phyloP scores from a whole-genome alignment of 805 yeast species.

The Diddensiella santjacobensis region DNA sequence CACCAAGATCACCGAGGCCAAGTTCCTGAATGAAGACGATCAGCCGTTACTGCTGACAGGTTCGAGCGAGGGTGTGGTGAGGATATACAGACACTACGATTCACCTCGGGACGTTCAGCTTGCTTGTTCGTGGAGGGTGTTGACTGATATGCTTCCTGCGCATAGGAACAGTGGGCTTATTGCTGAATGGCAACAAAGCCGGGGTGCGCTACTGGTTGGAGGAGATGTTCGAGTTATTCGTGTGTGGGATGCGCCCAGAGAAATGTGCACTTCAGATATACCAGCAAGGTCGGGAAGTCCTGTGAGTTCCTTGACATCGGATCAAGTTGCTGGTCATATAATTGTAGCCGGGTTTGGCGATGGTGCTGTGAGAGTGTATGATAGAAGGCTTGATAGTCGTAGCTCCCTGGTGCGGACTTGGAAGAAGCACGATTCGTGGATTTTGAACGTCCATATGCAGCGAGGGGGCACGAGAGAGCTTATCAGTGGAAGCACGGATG shows the following conservation, averaged over 20 bases:
- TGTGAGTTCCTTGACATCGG: conserved; percentile 87
- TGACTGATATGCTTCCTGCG: conserved; percentile 77
- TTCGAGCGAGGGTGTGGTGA: conserved; percentile 90
- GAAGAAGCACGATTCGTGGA: conserved; percentile 55
- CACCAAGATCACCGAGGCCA: conserved; percentile 80
- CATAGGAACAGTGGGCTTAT: conserved; percentile 79
- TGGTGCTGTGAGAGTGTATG: conserved; percentile 84
- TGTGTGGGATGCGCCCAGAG: conserved; percentile 96
- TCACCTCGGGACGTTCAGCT: conserved; percentile 52
- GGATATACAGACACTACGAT: conserved; percentile 75
- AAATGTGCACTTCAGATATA: conserved; percentile 76
- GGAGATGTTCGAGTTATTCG: conserved; percentile 92
- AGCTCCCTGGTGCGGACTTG: conserved; percentile 84
- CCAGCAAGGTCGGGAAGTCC: conserved; percentile 89
- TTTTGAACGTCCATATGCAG: conserved; percentile 86
- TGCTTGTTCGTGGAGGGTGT: conserved; percentile 88
- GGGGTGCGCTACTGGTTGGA: conserved; percentile 86
- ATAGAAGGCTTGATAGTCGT: conserved; percentile 77
- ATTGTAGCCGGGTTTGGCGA: conserved; percentile 92
- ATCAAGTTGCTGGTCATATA: conserved; percentile 89
- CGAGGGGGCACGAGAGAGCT: conserved; percentile 93
- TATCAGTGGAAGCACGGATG: conserved; percentile 74
- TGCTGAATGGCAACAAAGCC: conserved; percentile 94
- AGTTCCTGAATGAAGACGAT: conserved; percentile 89
- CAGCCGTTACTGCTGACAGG: conserved; percentile 80